Base-by-base conservation (phyloP, 345 rosid genomes). In the Isatis tinctoria region DNA sequence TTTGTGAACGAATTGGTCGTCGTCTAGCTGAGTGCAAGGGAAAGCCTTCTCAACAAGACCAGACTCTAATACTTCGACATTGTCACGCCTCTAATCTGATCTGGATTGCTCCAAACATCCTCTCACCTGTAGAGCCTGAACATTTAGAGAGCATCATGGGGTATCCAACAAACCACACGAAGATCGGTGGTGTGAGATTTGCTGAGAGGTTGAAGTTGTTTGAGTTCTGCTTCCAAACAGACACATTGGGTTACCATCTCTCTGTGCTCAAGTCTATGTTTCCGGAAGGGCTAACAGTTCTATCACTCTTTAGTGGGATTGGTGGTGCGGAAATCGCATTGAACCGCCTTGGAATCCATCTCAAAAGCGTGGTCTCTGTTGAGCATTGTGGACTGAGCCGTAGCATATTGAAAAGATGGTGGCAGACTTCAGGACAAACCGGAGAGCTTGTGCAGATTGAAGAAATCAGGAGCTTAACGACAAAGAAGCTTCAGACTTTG, bases 361-460 rank as follows among this genome's bases (percentile, higher is more conserved):
- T 95, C 79, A 90, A 88, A 69, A 89, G 82, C 20, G 86, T 88
- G 27, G 93, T 88, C 76, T 84, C 89, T 1, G 80, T 95, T 36
- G 99, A 95, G 77, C 67, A 74, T 11, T 80, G 80, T 41, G 92
- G 84, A 77, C 47, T 73, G 53, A 88, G 82, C 64, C 85, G 86
- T 49, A 85, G 60, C 79, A 85, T 95, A 48, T 74, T 90, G 14
- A 82, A 43, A 78, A 82, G 75, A 62, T 95, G 99, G 97, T 92
- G 99, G 99, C 77, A 57, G 24, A 79, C 41, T 27, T 86, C 85
- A 0, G 82, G 84, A 65, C 98, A 95, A 65, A 82, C 82, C 0
- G 99, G 99, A 40, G 90, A 87, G 66, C 64, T 95, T 87, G 88
- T 87, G 77, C 87, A 83, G 76, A 67, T 92, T 68, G 96, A 90